phyloP scores from a whole-genome alignment of 306 rosid genomes.

The Prunus salicina region DNA sequence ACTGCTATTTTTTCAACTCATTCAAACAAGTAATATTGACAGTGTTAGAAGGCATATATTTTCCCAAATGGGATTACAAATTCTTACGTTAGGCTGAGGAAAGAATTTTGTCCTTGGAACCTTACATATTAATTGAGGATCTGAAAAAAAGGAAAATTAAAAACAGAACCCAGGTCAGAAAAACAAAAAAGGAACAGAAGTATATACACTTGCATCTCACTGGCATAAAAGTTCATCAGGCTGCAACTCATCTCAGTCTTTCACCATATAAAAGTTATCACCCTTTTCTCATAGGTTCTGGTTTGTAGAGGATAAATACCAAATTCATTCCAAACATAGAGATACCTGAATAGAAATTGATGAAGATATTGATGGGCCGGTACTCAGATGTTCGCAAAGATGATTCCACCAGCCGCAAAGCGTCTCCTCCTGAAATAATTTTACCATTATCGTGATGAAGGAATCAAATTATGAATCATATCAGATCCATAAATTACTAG shows the following conservation, averaged over 20 bases:
- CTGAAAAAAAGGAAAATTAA: slow-evolving; percentile 48
- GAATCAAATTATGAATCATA: not conserved
- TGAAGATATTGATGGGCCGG: slow-evolving; percentile 78
- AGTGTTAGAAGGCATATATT: not conserved
- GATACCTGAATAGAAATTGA: slow-evolving; percentile 84
- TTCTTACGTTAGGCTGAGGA: slow-evolving; percentile 90
- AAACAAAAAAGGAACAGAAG: not conserved
- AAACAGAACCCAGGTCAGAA: slow-evolving; percentile 19
- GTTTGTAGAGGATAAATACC: not conserved
- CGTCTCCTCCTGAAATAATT: slow-evolving; percentile 77
- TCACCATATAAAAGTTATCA: too few relatives aligned
- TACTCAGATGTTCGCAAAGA: slow-evolving; percentile 68
- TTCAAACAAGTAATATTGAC: slow-evolving; percentile 6
- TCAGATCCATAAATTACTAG: not conserved
- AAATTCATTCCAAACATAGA: slow-evolving; percentile 8
- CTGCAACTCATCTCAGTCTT: not conserved
- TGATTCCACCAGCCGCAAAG: slow-evolving; percentile 71
- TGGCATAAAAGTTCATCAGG: not conserved
- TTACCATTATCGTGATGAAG: slow-evolving; percentile 9
- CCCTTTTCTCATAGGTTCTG: too few relatives aligned
- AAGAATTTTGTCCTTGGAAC: slow-evolving; percentile 78
- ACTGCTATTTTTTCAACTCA: not conserved
- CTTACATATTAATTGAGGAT: slow-evolving; percentile 63
- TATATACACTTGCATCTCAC: not conserved
- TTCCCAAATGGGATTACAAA: slow-evolving; percentile 8